phyloP scores from a whole-genome alignment of 306 rosid species.

The Dalbergia cultrata region DNA sequence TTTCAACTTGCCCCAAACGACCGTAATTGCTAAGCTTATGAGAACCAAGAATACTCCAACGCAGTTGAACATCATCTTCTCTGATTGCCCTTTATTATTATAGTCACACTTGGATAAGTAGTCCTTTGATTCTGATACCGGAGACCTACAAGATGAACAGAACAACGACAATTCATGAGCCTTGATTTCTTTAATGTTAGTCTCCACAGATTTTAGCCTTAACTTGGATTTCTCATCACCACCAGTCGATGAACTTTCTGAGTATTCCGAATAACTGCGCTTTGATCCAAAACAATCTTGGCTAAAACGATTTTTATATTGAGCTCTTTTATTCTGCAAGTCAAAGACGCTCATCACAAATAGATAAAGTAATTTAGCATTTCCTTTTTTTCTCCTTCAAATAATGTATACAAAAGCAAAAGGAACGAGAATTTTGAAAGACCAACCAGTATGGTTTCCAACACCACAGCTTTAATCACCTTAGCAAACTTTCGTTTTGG shows the following conservation, averaged over 20 bases:
- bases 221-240: slow-evolving; percentile 15
- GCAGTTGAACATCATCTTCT: slow-evolving; percentile 43
- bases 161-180: neutral
- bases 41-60: slow-evolving; percentile 55
- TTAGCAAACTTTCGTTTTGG: slow-evolving; percentile 55
- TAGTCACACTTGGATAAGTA: slow-evolving; percentile 9
- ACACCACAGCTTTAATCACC: slow-evolving; percentile 59
- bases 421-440: neutral
- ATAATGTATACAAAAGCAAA: neutral
- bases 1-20: slow-evolving; percentile 61
- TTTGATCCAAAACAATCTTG: slow-evolving; percentile 54
- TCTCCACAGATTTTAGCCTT: slow-evolving; percentile 2
- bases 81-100: neutral
- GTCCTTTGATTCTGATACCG: slow-evolving; percentile 36
- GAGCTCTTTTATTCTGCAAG: slow-evolving; percentile 56
- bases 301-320: slow-evolving; percentile 33
- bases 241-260: slow-evolving; percentile 33
- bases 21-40: slow-evolving; percentile 59
- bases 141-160: slow-evolving; percentile 43
- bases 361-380: neutral
- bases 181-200: neutral
- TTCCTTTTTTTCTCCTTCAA: neutral
- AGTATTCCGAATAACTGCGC: slow-evolving; percentile 38
- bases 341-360: neutral
- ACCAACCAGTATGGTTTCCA: slow-evolving; percentile 66